These are phyloP conservation scores for Plasmodium sp. DNA, from an alignment of 169 alveolate species.

Conservation along the genomic window DNA sequence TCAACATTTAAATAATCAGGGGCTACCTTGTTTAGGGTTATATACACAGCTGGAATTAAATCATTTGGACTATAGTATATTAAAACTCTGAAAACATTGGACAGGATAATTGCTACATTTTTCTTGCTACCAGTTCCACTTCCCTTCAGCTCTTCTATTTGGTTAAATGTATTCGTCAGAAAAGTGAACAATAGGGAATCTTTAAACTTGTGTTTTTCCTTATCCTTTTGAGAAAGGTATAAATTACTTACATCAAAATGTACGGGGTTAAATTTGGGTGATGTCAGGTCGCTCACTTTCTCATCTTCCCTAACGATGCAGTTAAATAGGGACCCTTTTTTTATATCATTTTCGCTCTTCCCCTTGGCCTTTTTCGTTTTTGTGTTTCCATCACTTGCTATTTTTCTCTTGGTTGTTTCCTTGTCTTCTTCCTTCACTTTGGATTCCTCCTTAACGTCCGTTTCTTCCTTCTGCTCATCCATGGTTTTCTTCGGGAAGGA, in stretches of 20 bases:
- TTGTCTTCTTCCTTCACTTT: slow-evolving; percentile 8
- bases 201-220: slow-evolving; percentile 64
- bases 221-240: slow-evolving; percentile 74
- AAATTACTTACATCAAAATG: slow-evolving; percentile 77
- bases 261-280: slow-evolving; percentile 86
- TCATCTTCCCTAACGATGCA: slow-evolving; percentile 75
- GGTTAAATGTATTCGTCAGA: slow-evolving; percentile 84
- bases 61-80: slow-evolving; percentile 89
- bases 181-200: slow-evolving; percentile 79
- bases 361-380: slow-evolving; percentile 22
- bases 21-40: slow-evolving; percentile 90
- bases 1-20: slow-evolving; percentile 97
- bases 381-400: slow-evolving; percentile 10
- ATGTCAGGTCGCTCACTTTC: slow-evolving; percentile 77
- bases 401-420: slow-evolving; percentile 34
- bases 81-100: slow-evolving; percentile 86
- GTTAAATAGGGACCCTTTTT: slow-evolving; percentile 84
- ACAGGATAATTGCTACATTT: slow-evolving; percentile 83
- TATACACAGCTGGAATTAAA: slow-evolving; percentile 86
- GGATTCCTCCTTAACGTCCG: slow-evolving; percentile 7
- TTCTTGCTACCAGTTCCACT: slow-evolving; percentile 92
- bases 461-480: slow-evolving; percentile 14
- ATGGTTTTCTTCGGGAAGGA: slow-evolving; percentile 16
- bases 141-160: slow-evolving; percentile 88
- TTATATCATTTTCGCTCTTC: slow-evolving; percentile 69